Evolutionary conservation across 345 rosid genomes (phyloP).

Genomic region (Zanthoxylum bungeanum): DNA sequence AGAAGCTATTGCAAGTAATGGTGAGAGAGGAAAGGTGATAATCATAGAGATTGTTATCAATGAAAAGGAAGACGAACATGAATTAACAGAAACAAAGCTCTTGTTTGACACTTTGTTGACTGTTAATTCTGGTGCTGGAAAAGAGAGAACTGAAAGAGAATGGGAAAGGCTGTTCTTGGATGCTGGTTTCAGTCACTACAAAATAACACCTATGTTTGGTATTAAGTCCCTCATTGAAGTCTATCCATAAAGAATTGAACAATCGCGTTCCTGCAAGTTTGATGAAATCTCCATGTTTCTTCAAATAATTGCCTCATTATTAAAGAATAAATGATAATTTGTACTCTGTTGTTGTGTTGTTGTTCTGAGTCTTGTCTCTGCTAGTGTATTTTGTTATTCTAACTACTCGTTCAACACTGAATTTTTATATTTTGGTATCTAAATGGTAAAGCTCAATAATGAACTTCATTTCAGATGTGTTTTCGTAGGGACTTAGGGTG

Average conservation of each 20-base stretch:
- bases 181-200: slow-evolving; percentile 36
- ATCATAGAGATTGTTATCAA: slow-evolving; percentile 22
- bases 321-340: too few species aligned
- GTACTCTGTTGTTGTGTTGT: too few species aligned
- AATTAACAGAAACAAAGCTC: slow-evolving; percentile 30
- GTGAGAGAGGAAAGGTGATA: slow-evolving; percentile 16
- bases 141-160: slow-evolving; percentile 35
- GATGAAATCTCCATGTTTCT: not conserved
- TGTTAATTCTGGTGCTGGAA: slow-evolving; percentile 24
- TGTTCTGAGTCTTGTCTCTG: too few species aligned
- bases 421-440: too few species aligned
- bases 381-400: too few species aligned
- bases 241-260: slow-evolving; percentile 6
- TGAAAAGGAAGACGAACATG: slow-evolving; percentile 17
- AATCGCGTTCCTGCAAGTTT: too few species aligned
- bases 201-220: slow-evolving; percentile 32
- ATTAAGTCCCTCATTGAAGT: slow-evolving; percentile 20
- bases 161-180: slow-evolving; percentile 32
- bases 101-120: slow-evolving; percentile 42
- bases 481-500: too few species aligned
- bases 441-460: too few species aligned
- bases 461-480: too few species aligned
- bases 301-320: too few species aligned
- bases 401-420: too few species aligned
- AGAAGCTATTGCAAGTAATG: slow-evolving; percentile 23